Percentiles rank a stretch among this genome's conserved stretches.
Conservation (phyloP, 805 yeast genomes). For the Monosporozyma servazzii region DNA sequence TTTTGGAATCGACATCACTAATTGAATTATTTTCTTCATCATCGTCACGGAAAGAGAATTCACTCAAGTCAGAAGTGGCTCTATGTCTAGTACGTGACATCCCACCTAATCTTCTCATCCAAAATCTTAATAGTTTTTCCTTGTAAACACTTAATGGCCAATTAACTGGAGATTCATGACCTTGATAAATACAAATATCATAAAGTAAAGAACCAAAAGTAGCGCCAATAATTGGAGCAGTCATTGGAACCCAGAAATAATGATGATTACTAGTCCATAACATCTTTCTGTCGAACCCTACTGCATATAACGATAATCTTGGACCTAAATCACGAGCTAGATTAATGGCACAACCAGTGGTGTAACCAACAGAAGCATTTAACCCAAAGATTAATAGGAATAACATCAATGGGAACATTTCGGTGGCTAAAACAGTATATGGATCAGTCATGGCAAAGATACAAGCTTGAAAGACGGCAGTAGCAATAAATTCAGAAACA, state of each 20-base stretch:
- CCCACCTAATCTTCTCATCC: slow-evolving; percentile 29
- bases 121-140: slow-evolving; percentile 11
- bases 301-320: slow-evolving; percentile 38
- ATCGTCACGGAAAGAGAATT: slow-evolving; percentile 20
- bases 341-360: slow-evolving; percentile 49
- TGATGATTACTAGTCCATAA: slow-evolving; percentile 32
- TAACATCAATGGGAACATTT: slow-evolving; percentile 39
- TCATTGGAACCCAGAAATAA: slow-evolving; percentile 47
- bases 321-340: slow-evolving; percentile 50
- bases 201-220: slow-evolving; percentile 42
- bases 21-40: slow-evolving; percentile 7
- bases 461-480: slow-evolving; percentile 38
- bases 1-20: slow-evolving; percentile 6
- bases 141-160: slow-evolving; percentile 28
- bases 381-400: slow-evolving; percentile 37
- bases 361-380: slow-evolving; percentile 42
- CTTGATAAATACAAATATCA: slow-evolving; percentile 43
- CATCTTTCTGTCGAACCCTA: slow-evolving; percentile 39
- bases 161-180: slow-evolving; percentile 44
- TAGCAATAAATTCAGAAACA: slow-evolving; percentile 38
- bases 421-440: slow-evolving; percentile 38
- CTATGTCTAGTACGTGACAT: slow-evolving; percentile 19
- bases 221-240: slow-evolving; percentile 42
- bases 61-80: slow-evolving; percentile 22
- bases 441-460: slow-evolving; percentile 46